Conservation (phyloP, 1,139 yeast genomes). For the Zygotorulaspora mrakii region DNA sequence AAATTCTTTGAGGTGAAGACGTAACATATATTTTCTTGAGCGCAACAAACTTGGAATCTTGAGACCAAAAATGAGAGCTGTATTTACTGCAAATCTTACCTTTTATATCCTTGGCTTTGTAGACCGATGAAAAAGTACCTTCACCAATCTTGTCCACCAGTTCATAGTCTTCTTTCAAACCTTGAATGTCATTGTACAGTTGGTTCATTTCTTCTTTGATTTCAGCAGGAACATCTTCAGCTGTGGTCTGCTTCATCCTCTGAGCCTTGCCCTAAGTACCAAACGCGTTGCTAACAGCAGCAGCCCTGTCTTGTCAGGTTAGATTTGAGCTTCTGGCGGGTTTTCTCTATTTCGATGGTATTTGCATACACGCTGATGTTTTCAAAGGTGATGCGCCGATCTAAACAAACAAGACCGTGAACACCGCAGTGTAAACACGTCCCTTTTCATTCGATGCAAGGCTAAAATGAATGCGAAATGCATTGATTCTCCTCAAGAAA, state of each 20-base stretch:
- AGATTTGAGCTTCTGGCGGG: too few relatives aligned
- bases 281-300: too few relatives aligned
- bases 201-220: slow-evolving; percentile 64
- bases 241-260: neutral
- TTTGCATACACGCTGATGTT: too few relatives aligned
- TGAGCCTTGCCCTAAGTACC: neutral
- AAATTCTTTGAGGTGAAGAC: slow-evolving; percentile 86
- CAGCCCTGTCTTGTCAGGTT: too few relatives aligned
- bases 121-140: slow-evolving; percentile 89
- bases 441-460: neutral
- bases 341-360: neutral
- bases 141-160: slow-evolving; percentile 87
- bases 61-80: slow-evolving; percentile 33
- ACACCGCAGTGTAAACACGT: too few relatives aligned
- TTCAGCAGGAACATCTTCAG: slow-evolving; percentile 38
- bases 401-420: too few relatives aligned
- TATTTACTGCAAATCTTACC: slow-evolving; percentile 28
- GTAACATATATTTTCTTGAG: slow-evolving; percentile 91
- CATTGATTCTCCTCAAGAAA: too few relatives aligned
- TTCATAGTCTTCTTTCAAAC: slow-evolving; percentile 55
- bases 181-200: slow-evolving; percentile 61
- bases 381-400: too few relatives aligned
- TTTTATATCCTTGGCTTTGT: slow-evolving; percentile 68
- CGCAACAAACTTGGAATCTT: slow-evolving; percentile 68
- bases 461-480: too few relatives aligned